A percentile compares a stretch with the other conserved stretches of the same genome.
phyloP scores from a whole-genome alignment of 495 filamentous ascomycete species.

The Penicillium paxilli region DNA sequence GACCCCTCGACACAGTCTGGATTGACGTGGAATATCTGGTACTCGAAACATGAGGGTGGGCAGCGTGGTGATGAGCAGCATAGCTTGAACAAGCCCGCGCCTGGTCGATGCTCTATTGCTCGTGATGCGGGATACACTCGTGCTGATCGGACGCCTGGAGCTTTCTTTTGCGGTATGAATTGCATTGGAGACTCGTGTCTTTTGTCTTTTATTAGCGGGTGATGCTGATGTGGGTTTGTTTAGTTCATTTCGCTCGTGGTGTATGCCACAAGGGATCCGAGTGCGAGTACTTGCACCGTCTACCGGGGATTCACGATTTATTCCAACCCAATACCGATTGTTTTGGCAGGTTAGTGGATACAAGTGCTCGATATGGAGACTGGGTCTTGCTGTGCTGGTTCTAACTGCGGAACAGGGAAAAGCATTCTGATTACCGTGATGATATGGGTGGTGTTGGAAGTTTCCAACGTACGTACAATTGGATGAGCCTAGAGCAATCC shows the following conservation, averaged over 20 bases:
- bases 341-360: constrained; percentile 58
- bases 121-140: constrained; percentile 85
- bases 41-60: constrained; percentile 93
- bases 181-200: neutral
- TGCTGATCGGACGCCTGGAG: constrained; percentile 76
- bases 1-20: constrained; percentile 89
- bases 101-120: constrained; percentile 77
- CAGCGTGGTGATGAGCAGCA: constrained; percentile 86
- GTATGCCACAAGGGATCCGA: constrained; percentile 83
- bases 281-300: constrained; percentile 91
- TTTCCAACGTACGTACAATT: constrained; percentile 58
- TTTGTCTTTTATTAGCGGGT: neutral
- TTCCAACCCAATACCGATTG: constrained; percentile 90
- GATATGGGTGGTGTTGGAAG: constrained; percentile 96
- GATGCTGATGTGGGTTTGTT: constrained; percentile 2
- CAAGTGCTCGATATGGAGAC: constrained; percentile 38
- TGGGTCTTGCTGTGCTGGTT: constrained; percentile 28
- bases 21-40: constrained; percentile 90
- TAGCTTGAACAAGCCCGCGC: constrained; percentile 70
- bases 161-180: constrained; percentile 68
- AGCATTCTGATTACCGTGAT: constrained; percentile 12
- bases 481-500: neutral
- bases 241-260: constrained; percentile 79
- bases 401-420: constrained; percentile 9
- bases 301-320: constrained; percentile 79